Evolutionary conservation across 2,329 filamentous ascomycete genomes (phyloP), one percentile per base, ranked within the genome.

Genomic region (Colletotrichum lupini): DNA sequence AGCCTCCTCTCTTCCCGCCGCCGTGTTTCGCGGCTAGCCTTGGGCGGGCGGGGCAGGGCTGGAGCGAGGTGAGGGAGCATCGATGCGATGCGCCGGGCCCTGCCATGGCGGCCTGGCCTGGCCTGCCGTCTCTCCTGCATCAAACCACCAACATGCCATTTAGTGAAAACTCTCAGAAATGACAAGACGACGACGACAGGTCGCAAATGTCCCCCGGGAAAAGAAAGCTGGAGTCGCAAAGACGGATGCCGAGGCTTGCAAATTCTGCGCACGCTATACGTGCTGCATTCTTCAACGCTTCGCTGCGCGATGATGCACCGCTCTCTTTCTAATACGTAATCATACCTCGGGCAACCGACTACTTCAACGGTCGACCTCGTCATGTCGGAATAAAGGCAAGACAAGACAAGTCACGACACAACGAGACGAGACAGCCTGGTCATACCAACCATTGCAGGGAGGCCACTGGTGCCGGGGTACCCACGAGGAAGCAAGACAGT

Each of bases 281-380:
- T 60, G 59, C 66, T 26, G 70, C 67, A 73, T 65, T 73, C 70
- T 73, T 73, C 67, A 73, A 73, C 60, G 67, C 67, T 55, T 53
- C 42, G 49, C 56, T 35, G 55, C 65, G 52, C 66, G 5, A 49
- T 62, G 69, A 65, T 62, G 59, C 64, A 63, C 19, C 55, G 55
- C n/a, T 30, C 19, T 26, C 9, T 24, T 49, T 70, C 26, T 22
- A 52, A 46, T 60, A 70, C 55, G 66, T 42, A 70, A 70, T 61
- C 35, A 56, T 46, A 19, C 30, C 60, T 37, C 26, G 32, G 32
- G 30, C 11, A 55, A 60, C 12, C 49, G 53, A 55, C 12, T 37
- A 60, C 55, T 65, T 22, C 66, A 72, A 73, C 35, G 30, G 32
- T 19, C 12, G 37, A 56, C 35, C 16, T 65, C 60, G 55, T 49